Evolutionary conservation across 805 yeast genomes (phyloP).

Genomic region (Starmerella powellii): DNA sequence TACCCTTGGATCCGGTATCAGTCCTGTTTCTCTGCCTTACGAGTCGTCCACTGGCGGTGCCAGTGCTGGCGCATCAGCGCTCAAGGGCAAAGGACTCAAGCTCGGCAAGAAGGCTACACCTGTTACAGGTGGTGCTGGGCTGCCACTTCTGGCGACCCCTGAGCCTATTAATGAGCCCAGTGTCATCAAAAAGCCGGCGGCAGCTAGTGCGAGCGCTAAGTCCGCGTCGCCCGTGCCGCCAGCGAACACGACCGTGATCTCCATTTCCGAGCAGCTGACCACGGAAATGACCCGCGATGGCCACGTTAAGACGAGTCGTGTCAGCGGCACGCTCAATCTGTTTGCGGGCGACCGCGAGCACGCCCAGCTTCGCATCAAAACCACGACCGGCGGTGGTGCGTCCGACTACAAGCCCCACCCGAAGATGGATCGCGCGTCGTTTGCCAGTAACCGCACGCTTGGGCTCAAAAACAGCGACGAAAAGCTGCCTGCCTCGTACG

Average conservation of each 20-base stretch:
- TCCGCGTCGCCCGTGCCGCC: constrained; percentile 9
- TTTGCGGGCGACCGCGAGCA: constrained; percentile 68
- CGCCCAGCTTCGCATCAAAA: constrained; percentile 51
- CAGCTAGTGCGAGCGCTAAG: not conserved
- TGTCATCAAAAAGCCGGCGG: not conserved
- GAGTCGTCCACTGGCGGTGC: not conserved
- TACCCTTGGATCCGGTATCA: constrained; percentile 5
- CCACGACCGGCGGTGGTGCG: constrained; percentile 41
- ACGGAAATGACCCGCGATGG: constrained; percentile 83
- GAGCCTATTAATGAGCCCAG: constrained; percentile 12
- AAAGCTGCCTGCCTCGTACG: constrained; percentile 80
- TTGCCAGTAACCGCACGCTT: constrained; percentile 45
- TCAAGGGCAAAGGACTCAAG: constrained; percentile 63
- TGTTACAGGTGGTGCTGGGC: constrained; percentile 16
- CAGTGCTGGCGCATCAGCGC: constrained; percentile 24
- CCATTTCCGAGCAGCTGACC: constrained; percentile 62
- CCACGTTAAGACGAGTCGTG: constrained; percentile 42
- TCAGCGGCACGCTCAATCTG: constrained; percentile 82
- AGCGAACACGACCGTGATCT: constrained; percentile 70
- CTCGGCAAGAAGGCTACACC: constrained; percentile 44
- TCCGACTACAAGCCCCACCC: constrained; percentile 89
- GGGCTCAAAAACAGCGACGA: constrained; percentile 66
- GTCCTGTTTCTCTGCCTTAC: not conserved
- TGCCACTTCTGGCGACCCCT: constrained; percentile 29
- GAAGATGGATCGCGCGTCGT: constrained; percentile 71